A percentile compares a stretch with the other conserved stretches of the same genome.
Conservation (phyloP, 768 basidiomycete species). For the Trametes coccinea region DNA sequence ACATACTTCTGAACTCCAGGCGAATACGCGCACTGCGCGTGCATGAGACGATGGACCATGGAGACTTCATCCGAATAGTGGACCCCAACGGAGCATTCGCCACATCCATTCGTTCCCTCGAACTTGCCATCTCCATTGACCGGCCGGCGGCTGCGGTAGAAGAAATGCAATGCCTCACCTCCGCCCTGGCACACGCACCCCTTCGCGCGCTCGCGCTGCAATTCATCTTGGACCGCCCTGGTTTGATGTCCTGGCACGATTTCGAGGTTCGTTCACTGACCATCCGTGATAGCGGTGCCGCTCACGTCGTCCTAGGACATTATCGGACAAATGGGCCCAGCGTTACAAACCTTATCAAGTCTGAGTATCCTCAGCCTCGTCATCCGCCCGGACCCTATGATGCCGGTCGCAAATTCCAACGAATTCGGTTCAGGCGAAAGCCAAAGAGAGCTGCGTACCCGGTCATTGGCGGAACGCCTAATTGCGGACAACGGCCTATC, state of each 20-base stretch:
- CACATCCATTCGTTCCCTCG: background rate
- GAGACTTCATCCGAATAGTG: background rate
- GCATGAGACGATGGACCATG: slow-evolving; percentile 8
- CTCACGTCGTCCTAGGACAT: slow-evolving; percentile 10
- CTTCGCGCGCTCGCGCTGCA: slow-evolving; percentile 8
- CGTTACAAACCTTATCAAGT: slow-evolving; percentile 8
- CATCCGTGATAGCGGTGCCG: background rate
- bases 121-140: slow-evolving; percentile 11
- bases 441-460: slow-evolving; percentile 15
- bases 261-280: slow-evolving; percentile 14
- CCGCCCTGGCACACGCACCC: slow-evolving; percentile 8
- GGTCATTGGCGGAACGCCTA: slow-evolving; percentile 14
- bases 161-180: slow-evolving; percentile 13
- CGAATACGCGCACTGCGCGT: slow-evolving; percentile 4
- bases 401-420: background rate
- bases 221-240: slow-evolving; percentile 4
- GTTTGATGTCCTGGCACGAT: slow-evolving; percentile 16
- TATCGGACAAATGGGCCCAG: slow-evolving; percentile 20
- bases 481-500: slow-evolving; percentile 4
- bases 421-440: slow-evolving; percentile 1
- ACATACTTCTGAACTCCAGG: background rate
- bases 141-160: background rate
- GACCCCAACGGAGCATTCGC: background rate
- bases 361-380: slow-evolving; percentile 23
- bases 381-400: slow-evolving; percentile 25